These are phyloP conservation scores for Globisporangium paroecandrum DNA, from an alignment of 352 stramenopile species.

Conservation along the genomic window DNA sequence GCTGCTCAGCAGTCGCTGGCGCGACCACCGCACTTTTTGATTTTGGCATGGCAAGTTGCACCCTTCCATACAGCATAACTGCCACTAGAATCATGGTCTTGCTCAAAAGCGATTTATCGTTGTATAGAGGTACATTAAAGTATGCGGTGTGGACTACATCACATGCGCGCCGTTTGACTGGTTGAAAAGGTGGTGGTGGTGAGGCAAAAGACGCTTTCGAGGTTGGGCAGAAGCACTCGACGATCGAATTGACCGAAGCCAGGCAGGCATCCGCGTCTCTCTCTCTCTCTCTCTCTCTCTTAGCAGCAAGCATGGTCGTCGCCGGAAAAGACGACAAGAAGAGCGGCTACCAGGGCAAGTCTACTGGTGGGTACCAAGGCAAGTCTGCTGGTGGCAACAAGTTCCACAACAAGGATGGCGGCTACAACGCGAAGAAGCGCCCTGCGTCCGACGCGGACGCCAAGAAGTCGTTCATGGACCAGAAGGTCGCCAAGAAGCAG, in stretches of 20 bases:
- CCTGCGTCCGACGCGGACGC: slow-evolving; percentile 50
- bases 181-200: slow-evolving; percentile 19
- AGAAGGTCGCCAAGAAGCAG: slow-evolving; percentile 91
- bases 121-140: background rate
- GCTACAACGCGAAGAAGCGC: slow-evolving; percentile 55
- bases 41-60: background rate
- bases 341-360: slow-evolving; percentile 11
- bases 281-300: background rate
- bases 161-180: slow-evolving; percentile 3
- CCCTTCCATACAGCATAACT: background rate
- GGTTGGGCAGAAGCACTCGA: slow-evolving; percentile 6
- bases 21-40: background rate
- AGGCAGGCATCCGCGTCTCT: background rate
- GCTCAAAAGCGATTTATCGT: background rate
- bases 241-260: slow-evolving; percentile 7
- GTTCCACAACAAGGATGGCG: slow-evolving; percentile 3
- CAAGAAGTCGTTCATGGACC: slow-evolving; percentile 85
- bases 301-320: slow-evolving; percentile 12
- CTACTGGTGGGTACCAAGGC: slow-evolving; percentile 7
- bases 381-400: slow-evolving; percentile 8
- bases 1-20: background rate
- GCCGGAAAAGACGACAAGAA: slow-evolving; percentile 20
- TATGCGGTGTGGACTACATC: background rate
- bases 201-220: slow-evolving; percentile 10
- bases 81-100: background rate